These are phyloP conservation scores for Pichia nanzhaoensis DNA, from an alignment of 805 yeast species.

Conservation along the genomic window DNA sequence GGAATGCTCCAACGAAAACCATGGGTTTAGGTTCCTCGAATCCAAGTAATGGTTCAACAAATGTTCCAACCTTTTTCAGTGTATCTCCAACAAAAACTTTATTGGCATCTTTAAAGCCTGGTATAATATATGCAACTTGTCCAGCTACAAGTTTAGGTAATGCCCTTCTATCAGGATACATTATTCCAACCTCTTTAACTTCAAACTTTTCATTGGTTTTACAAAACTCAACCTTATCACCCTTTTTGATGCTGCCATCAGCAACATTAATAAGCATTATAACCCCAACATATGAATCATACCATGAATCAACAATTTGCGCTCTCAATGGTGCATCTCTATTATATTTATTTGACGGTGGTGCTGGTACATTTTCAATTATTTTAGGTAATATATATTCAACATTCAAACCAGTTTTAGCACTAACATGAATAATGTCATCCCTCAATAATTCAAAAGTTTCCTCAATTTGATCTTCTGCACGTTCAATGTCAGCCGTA, in stretches of 20 bases:
- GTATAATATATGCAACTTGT: conserved; percentile 91
- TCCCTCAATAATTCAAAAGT: conserved; percentile 74
- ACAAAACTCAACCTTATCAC: conserved; percentile 70
- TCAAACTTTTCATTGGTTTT: conserved; percentile 75
- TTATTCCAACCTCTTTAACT: conserved; percentile 87
- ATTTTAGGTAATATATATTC: conserved; percentile 74
- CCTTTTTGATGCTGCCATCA: conserved; percentile 73
- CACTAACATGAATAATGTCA: conserved; percentile 79
- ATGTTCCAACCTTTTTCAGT: conserved; percentile 51
- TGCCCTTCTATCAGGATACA: conserved; percentile 82
- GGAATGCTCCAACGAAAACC: conserved; percentile 98
- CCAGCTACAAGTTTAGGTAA: conserved; percentile 70
- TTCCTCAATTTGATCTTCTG: conserved; percentile 76
- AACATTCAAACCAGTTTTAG: conserved; percentile 84
- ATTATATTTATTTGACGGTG: conserved; percentile 38
- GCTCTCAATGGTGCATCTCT: conserved; percentile 52
- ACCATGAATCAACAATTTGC: conserved; percentile 95
- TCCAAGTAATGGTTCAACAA: conserved; percentile 79
- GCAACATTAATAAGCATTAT: conserved; percentile 76
- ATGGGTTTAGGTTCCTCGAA: conserved; percentile 96
- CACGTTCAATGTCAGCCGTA: conserved; percentile 74
- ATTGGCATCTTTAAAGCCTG: conserved; percentile 82
- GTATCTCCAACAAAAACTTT: conserved; percentile 95
- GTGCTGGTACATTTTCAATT: conserved; percentile 64
- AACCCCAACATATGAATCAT: conserved; percentile 87